Base-by-base conservation (phyloP, 805 yeast species). In the Schwanniomyces pseudopolymorphus region DNA sequence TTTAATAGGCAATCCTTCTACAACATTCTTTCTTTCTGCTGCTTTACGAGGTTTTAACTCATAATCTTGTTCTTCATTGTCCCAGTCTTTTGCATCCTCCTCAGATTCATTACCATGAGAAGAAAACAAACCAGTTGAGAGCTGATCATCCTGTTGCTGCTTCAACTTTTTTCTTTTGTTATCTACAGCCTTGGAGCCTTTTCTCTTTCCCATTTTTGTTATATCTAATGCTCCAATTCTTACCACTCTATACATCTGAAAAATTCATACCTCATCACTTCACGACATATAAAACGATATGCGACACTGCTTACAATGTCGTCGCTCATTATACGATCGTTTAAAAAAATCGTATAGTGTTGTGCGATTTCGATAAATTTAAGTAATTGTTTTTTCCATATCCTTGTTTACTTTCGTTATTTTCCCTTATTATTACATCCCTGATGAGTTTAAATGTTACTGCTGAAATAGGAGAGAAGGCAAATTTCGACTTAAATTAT, bases 1-100 rank as follows among this genome's bases (percentile, higher is more conserved):
- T 57, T 85, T 87, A 44, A 91, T 87, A 0, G 98, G 98, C 45
- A 92, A 74, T 9, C 86, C 84, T 60, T 87, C 96, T 4, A 78
- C 75, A 10, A 39, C 25, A 4, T 70, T 72, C 5, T 72, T 75
- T 9, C 66, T 67, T 10, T 71, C 64, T 16, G 67, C 66, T 52
- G 81, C 66, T 2, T 64, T 57, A 63, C 98, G 78, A 1, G 97
- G 96, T 46, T 61, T 67, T 53, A 74, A 66, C 61, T 91, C 98
- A 56, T 89, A 90, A 45, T 81, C 91, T 57, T 83, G 87, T 56
- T 88, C 95, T 48, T 79, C 84, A 46, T 85, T 78, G n/a, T 83
- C 89, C 85, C 84, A 81, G 47, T 76, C 70, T 13, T 51, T 55
- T 5, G 56, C 64, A 14, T 63, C 57, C 5, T 51, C 47, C 16